Evolutionary conservation across 805 yeast species (phyloP), one percentile per base, ranked within the genome.

Genomic region (Torulaspora delbrueckii): DNA sequence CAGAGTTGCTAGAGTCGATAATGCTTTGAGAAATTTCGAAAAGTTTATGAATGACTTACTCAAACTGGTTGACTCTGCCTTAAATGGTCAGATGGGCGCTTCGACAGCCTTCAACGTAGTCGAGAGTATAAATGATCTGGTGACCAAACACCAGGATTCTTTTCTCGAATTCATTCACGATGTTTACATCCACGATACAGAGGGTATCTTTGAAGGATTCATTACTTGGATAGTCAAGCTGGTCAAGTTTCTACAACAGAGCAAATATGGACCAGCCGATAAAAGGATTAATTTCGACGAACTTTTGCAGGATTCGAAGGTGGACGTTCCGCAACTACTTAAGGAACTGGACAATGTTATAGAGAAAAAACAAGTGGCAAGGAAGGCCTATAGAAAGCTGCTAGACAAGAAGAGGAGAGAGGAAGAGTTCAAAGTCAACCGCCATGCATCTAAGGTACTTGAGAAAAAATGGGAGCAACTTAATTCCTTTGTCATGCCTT

Each of bases 141-240:
- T 88, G 34, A 80, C 81, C 35, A 77, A 78, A 24, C 95, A 90
- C 62, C 86, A 86, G 53, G 80, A 78, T 46, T 73, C 82, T 9
- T 73, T 86, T 39, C 86, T 86, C 71, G 70, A 70, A 43, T 93
- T 91, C 58, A 73, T 91, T 47, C 91, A 87, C 59, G 81, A 84
- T 43, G 77, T 89, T n/a, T 89, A 90, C 63, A 50, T 74, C n/a
- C 79, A 85, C 52, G 98, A 91, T 59, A 71, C 79, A 30, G 77
- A 77, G 26, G 77, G 81, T 4, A 67, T 91, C 4, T 91, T 91
- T 66, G 79, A 81, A 41, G 80, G 81, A 3, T 67, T 93, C 42
- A 74, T 87, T 37, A 64, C 65, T 5, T 91, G 97, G 97, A 71
- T 87, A 37, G 79, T 84, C 47, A 69, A 72, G 14, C 79, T 88